phyloP scores from a whole-genome alignment of 495 filamentous ascomycete genomes.

The Aspergillus haitiensis region DNA sequence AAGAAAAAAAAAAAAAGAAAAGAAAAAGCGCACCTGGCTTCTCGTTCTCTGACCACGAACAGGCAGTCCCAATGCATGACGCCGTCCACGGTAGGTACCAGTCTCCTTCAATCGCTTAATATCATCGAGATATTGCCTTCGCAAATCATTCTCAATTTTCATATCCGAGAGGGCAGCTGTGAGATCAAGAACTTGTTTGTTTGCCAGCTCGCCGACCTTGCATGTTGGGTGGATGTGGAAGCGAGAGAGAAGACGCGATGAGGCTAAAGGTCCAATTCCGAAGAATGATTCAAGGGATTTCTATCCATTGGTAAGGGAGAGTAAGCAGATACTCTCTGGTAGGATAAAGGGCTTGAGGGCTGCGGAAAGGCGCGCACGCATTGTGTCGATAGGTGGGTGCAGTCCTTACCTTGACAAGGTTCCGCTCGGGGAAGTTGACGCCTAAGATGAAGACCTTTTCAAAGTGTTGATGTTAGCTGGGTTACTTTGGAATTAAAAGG shows the following conservation, averaged over 20 bases:
- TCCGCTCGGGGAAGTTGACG: constrained; percentile 78
- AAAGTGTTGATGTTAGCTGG: constrained; percentile 12
- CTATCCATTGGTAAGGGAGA: constrained; percentile 42
- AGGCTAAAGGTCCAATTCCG: constrained; percentile 73
- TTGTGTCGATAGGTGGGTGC: constrained; percentile 12
- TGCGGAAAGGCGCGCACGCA: too few relatives aligned
- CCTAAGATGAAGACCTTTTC: constrained; percentile 77
- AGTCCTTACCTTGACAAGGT: constrained; percentile 70
- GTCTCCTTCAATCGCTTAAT: constrained; percentile 87
- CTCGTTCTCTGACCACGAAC: constrained; percentile 86
- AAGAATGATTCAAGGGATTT: constrained; percentile 88
- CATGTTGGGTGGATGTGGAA: constrained; percentile 81
- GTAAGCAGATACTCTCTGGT: too few relatives aligned
- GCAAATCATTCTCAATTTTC: constrained; percentile 90
- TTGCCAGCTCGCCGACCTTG: constrained; percentile 66
- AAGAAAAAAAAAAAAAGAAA: background rate
- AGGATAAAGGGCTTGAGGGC: too few relatives aligned
- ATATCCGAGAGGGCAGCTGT: constrained; percentile 83
- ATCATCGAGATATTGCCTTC: constrained; percentile 73
- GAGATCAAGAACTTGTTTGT: constrained; percentile 72
- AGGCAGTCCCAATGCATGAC: constrained; percentile 87
- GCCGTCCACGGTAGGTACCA: constrained; percentile 82
- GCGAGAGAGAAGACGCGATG: constrained; percentile 76
- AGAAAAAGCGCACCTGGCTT: constrained; percentile 60
- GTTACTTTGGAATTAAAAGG: background rate